phyloP scores from a whole-genome alignment of 345 rosid genomes.

The Dovyalis caffra region DNA sequence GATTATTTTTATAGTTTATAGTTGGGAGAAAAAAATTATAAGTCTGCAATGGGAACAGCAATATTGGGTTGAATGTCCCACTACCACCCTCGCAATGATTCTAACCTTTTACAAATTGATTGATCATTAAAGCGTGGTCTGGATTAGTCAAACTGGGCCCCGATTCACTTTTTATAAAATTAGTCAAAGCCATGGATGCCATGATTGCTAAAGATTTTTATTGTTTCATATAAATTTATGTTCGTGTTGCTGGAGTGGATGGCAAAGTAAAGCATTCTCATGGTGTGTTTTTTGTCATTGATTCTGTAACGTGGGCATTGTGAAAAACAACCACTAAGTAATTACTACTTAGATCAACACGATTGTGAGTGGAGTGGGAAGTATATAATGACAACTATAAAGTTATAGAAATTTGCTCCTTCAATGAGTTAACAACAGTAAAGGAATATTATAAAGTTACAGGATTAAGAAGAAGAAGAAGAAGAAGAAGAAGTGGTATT shows the following conservation, averaged over 20 bases:
- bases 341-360: not conserved
- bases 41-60: not conserved
- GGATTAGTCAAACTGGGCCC: conserved; percentile 1
- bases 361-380: not conserved
- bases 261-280: conserved; percentile 6
- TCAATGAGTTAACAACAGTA: no score
- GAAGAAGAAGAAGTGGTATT: no score
- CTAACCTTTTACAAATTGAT: not conserved
- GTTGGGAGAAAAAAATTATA: no score
- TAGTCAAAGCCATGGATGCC: conserved; percentile 16
- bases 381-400: not conserved
- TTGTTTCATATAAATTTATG: not conserved
- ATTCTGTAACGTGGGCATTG: not conserved
- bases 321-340: not conserved
- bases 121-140: not conserved
- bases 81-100: not conserved
- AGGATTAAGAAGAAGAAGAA: no score
- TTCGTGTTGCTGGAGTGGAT: conserved; percentile 3
- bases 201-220: not conserved
- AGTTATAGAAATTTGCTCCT: not conserved
- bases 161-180: not conserved
- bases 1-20: no score
- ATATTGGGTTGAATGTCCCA: not conserved
- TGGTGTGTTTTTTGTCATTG: not conserved
- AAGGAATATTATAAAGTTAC: no score